A percentile compares a stretch with the other conserved stretches of the same genome.
phyloP scores from a whole-genome alignment of 192 early-diverging fungal genomes.

The Coemansia sp. region DNA sequence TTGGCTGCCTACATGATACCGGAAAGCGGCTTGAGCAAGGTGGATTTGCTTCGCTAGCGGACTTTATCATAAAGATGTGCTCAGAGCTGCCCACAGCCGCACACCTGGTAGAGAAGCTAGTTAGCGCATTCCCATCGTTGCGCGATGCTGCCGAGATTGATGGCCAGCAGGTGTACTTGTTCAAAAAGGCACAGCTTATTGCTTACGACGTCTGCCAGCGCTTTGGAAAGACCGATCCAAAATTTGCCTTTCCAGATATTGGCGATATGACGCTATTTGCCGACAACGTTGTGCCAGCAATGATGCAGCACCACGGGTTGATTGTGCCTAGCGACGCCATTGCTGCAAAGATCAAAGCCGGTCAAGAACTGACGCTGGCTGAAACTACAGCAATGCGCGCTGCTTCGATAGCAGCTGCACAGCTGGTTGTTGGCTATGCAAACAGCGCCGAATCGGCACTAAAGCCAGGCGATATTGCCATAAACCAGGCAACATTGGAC shows the following conservation, averaged over 20 bases:
- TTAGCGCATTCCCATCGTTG: slow-evolving; percentile 66
- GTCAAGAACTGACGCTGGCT: slow-evolving; percentile 49
- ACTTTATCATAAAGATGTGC: slow-evolving; percentile 68
- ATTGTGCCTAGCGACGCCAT: slow-evolving; percentile 50
- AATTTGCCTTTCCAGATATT: slow-evolving; percentile 69
- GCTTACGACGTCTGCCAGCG: slow-evolving; percentile 60
- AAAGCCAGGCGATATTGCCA: slow-evolving; percentile 35
- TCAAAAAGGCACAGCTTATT: slow-evolving; percentile 76
- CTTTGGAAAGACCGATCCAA: slow-evolving; percentile 54
- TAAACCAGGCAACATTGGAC: slow-evolving; percentile 56
- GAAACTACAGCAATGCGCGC: slow-evolving; percentile 66
- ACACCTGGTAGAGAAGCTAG: slow-evolving; percentile 59
- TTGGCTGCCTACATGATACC: slow-evolving; percentile 65
- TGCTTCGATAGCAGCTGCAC: slow-evolving; percentile 64
- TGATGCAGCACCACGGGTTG: slow-evolving; percentile 59
- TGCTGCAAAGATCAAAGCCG: slow-evolving; percentile 47
- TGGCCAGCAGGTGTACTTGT: slow-evolving; percentile 61
- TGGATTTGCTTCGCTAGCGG: slow-evolving; percentile 62
- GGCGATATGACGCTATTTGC: slow-evolving; percentile 66
- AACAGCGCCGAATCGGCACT: slow-evolving; percentile 28
- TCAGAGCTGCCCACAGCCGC: slow-evolving; percentile 53
- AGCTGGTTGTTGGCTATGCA: slow-evolving; percentile 53
- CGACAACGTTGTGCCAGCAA: slow-evolving; percentile 72
- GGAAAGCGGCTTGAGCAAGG: slow-evolving; percentile 60
- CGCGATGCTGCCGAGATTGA: slow-evolving; percentile 59